Evolutionary conservation across 148 eudicot species (phyloP), one percentile per base, ranked within the genome.

Genomic region (Fagopyrum tataricum): DNA sequence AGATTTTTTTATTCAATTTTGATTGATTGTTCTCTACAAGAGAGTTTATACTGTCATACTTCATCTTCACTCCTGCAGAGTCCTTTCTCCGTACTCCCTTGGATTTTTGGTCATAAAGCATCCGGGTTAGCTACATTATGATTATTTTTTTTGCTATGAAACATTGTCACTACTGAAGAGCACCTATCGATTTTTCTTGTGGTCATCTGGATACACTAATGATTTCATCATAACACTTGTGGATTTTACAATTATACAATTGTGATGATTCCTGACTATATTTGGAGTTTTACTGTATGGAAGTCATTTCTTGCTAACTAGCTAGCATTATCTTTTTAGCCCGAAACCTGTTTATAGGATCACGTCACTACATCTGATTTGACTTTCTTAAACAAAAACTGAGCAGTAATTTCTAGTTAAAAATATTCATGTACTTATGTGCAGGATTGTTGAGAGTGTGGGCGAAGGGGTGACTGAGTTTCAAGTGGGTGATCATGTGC

Each of bases 81-180:
- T 72, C 83, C 82, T 56, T 76, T 87, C 71, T 74, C 84, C 8
- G 67, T 88, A 61, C 89, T 81, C 84, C 98, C 98, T 83, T 92
- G 98, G 58, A 91, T 94, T 47, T 89, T 94, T 78, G 98, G 98
- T 73, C 98, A 94, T 81, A 97, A 94, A 88, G 98, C 98, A 74
- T 87, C 98, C 62, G 98, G 98, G 98, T 93, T 78, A 79, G 55
- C 51, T 13, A 12, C 21, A 47, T 47, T 44, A 13, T 21, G 48
- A 11, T 6, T 71, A 9, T 44, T 71, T 6, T 71, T 20, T 44
- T 71, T 17, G n/a, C 17, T 59, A 15, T 61, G 37, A 61, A 56
- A 56, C 24, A 31, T 31, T 31, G 2, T 24, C 37, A 10, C 10
- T 58, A 26, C 37, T 58, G 37, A 58, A 58, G 13, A n/a, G 17